phyloP scores from a whole-genome alignment of 208 protist genomes.

The Vickermania spadyakhi region DNA sequence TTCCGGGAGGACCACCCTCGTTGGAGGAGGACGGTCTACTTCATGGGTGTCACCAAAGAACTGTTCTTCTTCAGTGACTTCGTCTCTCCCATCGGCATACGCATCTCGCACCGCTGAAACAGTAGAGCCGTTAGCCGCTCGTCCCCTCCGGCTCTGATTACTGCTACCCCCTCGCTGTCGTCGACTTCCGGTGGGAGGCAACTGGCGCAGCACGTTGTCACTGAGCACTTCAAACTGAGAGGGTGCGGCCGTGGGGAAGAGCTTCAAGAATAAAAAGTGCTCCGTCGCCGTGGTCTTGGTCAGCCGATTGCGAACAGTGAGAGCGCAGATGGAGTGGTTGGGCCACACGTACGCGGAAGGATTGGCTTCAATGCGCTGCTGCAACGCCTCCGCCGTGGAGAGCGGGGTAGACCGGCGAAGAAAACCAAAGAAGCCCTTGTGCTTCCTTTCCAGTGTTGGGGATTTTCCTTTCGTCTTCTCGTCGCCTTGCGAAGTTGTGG shows the following conservation, averaged over 20 bases:
- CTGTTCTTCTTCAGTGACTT: no score
- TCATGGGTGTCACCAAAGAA: no score
- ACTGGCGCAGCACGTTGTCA: conserved; percentile 28
- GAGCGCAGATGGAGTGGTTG: conserved; percentile 36
- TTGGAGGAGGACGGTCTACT: no score
- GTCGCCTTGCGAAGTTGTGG: background rate
- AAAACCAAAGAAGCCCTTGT: background rate
- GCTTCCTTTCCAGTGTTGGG: no score
- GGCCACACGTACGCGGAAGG: background rate
- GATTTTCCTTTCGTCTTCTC: background rate
- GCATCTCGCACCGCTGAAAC: no score
- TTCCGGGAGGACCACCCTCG: no score
- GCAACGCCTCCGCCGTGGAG: background rate
- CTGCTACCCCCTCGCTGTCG: background rate
- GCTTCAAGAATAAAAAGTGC: conserved; percentile 48
- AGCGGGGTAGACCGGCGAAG: background rate
- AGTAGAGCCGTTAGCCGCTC: no score
- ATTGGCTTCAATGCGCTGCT: background rate
- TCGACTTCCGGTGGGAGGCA: conserved; percentile 10
- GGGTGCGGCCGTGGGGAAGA: conserved; percentile 38
- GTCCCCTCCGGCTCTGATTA: no score
- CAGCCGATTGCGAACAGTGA: conserved; percentile 51
- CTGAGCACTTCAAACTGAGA: conserved; percentile 42
- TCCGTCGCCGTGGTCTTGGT: conserved; percentile 49
- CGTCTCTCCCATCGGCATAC: no score